A percentile compares a stretch with the other conserved stretches of the same genome.
phyloP scores from a whole-genome alignment of 2,329 filamentous ascomycete genomes.

The Chaetomiaceae sp. region DNA sequence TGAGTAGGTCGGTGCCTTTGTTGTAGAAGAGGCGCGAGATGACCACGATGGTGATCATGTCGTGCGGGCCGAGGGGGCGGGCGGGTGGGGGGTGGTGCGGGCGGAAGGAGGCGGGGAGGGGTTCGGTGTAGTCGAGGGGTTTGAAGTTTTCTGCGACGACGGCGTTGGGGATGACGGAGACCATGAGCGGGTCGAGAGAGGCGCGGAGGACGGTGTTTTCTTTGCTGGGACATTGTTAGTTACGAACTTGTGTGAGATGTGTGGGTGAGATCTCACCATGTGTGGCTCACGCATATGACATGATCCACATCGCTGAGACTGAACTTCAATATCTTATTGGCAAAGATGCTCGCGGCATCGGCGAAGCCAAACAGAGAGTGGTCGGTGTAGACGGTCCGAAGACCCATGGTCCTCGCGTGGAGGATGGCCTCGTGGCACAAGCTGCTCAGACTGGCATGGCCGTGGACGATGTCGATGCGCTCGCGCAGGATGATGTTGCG shows the following conservation, averaged over 20 bases:
- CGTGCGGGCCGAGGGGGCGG: conserved; percentile 70
- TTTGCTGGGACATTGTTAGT: conserved; percentile 57
- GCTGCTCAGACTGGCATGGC: conserved; percentile 90
- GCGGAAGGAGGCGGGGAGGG: conserved; percentile 35
- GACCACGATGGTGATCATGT: conserved; percentile 92
- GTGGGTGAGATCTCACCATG: conserved; percentile 61
- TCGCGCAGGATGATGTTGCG: conserved; percentile 94
- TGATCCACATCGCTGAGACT: conserved; percentile 95
- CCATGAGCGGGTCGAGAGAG: conserved; percentile 91
- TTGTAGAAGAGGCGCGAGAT: conserved; percentile 98
- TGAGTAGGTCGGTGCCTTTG: conserved; percentile 95
- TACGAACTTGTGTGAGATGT: too few relatives aligned
- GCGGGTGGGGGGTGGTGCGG: conserved; percentile 48
- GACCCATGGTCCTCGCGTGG: conserved; percentile 91
- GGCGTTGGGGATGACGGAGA: conserved; percentile 96
- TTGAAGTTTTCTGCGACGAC: conserved; percentile 95
- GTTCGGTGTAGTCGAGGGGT: conserved; percentile 52
- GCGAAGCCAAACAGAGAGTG: conserved; percentile 97
- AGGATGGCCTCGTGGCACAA: conserved; percentile 93
- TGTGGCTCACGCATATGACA: conserved; percentile 97
- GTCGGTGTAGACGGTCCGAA: conserved; percentile 94
- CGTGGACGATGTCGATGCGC: conserved; percentile 93
- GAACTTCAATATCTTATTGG: conserved; percentile 96
- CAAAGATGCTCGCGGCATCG: conserved; percentile 90
- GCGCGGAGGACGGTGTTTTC: conserved; percentile 96